Base-by-base conservation (phyloP, 768 basidiomycete genomes). In the Paxillus ammoniavirescens region DNA sequence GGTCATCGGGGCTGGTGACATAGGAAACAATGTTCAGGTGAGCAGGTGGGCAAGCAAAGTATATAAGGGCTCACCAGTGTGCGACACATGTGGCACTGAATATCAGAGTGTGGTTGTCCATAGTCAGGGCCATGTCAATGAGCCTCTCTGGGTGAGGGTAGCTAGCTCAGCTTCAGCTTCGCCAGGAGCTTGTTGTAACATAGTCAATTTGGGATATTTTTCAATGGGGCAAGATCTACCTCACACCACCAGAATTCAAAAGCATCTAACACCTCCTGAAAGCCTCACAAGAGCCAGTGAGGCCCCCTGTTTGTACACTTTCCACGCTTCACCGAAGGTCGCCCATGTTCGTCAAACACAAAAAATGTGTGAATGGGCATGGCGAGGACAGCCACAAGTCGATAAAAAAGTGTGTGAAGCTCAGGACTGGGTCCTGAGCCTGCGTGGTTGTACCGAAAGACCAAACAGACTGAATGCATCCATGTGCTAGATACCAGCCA, bases 341-440 rank as follows among this genome's bases (percentile, higher is more conserved):
- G 9, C 12, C 33, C 33, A 12, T 9, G 33, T 10, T 9, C 33
- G 9, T 33, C 76, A 55, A 82, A 82, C 0, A 82, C 76, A 61
- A 82, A 79, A 1, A 82, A 64, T 7, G 72, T 70, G 1, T 72
- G 62, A 36, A 78, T 57, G 1, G 75, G 72, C 4, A 71, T 60
- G 7, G 69, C 53, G 2, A 77, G 60, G 8, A 82, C 61, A 1
- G 65, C 55, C 1, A 70, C 63, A 13, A 78, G 69, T 18, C 74
- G 73, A 67, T 69, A 75, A 62, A 80, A 81, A 1, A 83, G 67
- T 0, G 70, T 69, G 0, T 68, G 59, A 6, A 81, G 67, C 57
- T 77, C 75, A 1, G 78, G 76, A 55, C 78, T 78, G 45, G 71
- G 65, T 0, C 79, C 78, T 7, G 46, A 31, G 23, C 66, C 61